Conservation (phyloP, 495 filamentous ascomycete genomes). For the Tuber brumale region DNA sequence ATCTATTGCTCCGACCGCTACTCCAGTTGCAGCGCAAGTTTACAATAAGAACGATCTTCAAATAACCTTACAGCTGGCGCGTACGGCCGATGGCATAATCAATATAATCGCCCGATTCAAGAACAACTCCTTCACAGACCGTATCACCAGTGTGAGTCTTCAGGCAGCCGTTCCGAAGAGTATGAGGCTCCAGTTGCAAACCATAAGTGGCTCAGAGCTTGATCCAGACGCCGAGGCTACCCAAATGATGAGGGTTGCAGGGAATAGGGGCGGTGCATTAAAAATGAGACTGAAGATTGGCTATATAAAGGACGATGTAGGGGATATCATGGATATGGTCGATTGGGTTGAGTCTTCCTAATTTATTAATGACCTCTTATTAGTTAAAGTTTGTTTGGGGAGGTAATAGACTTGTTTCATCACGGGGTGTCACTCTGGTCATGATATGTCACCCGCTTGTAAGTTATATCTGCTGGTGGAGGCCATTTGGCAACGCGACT, state of each 20-base stretch:
- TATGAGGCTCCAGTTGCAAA: slow-evolving; percentile 82
- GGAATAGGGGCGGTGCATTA: slow-evolving; percentile 73
- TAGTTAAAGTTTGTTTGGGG: background rate
- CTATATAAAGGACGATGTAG: slow-evolving; percentile 62
- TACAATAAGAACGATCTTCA: slow-evolving; percentile 81
- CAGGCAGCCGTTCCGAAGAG: slow-evolving; percentile 95
- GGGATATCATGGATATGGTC: slow-evolving; percentile 77
- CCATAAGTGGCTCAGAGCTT: slow-evolving; percentile 72
- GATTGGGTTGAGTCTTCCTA: slow-evolving; percentile 78
- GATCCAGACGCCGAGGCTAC: slow-evolving; percentile 72
- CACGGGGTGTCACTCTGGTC: background rate
- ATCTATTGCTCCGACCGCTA: slow-evolving; percentile 42
- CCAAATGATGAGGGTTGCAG: slow-evolving; percentile 76
- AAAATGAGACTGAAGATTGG: slow-evolving; percentile 78
- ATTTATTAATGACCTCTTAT: background rate
- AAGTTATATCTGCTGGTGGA: background rate
- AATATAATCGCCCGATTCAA: slow-evolving; percentile 78
- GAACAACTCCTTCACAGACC: slow-evolving; percentile 60
- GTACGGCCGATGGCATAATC: slow-evolving; percentile 62
- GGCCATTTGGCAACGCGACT: no score
- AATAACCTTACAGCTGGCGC: slow-evolving; percentile 73
- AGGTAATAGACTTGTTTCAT: slow-evolving; percentile 2
- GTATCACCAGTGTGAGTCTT: slow-evolving; percentile 65
- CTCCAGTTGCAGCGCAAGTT: slow-evolving; percentile 56
- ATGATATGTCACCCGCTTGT: background rate